These are phyloP conservation scores for Cenchrus americanus DNA, from an alignment of 176 grass and related monocot genomes.

Conservation along the genomic window DNA sequence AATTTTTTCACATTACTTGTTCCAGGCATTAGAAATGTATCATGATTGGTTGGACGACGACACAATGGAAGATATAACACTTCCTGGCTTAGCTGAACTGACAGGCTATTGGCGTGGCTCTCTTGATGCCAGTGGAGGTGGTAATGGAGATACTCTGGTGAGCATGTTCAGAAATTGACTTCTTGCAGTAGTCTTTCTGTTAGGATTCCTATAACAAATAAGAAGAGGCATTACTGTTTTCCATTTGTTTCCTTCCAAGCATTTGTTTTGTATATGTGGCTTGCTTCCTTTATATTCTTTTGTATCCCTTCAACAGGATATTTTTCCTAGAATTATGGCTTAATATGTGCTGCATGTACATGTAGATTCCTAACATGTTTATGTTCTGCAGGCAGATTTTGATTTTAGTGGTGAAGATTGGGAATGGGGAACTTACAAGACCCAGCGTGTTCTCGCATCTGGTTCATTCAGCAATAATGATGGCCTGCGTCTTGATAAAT, in stretches of 20 bases:
- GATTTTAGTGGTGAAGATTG: conserved; percentile 98
- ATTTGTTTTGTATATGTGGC: neutral
- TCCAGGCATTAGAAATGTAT: conserved; percentile 82
- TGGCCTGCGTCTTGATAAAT: conserved; percentile 87
- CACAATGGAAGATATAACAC: conserved; percentile 85
- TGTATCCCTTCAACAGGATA: conserved; percentile 3
- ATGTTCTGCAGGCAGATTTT: conserved; percentile 80
- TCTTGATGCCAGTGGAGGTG: conserved; percentile 97
- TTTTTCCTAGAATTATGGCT: conserved; percentile 24
- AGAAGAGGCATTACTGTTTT: conserved; percentile 16
- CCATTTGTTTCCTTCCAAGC: neutral
- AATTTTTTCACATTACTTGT: conserved; percentile 40
- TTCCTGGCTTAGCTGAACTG: conserved; percentile 94
- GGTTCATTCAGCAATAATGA: conserved; percentile 94
- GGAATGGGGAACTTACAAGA: conserved; percentile 97
- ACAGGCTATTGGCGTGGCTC: conserved; percentile 93
- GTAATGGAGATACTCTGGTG: conserved; percentile 97
- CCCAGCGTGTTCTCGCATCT: conserved; percentile 78
- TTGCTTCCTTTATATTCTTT: conserved; percentile 37
- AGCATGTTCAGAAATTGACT: conserved; percentile 37
- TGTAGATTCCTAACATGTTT: conserved; percentile 22
- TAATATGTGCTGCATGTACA: conserved; percentile 17
- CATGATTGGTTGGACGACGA: conserved; percentile 74
- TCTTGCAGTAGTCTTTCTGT: conserved; percentile 30
- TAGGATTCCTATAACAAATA: conserved; percentile 26